A percentile compares a stretch with the other conserved stretches of the same genome.
Conservation (phyloP, 2,329 filamentous ascomycete species). For the Conoideocrella luteorostrata region DNA sequence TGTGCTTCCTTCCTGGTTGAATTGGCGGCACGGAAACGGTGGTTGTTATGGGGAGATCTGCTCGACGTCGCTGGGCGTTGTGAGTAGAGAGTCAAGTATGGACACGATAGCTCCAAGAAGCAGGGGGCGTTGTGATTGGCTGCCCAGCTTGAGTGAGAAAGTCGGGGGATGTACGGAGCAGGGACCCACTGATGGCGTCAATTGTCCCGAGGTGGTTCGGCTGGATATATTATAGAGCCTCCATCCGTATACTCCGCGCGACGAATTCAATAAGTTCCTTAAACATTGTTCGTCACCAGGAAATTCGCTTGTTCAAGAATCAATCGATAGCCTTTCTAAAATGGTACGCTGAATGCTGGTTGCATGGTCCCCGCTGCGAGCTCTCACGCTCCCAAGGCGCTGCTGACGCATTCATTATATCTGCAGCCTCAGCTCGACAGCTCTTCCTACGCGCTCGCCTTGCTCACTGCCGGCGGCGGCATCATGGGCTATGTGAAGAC, state of each 20-base stretch:
- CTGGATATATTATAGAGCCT: too few species aligned
- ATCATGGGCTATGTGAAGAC: conserved; percentile 81
- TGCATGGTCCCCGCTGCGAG: too few species aligned
- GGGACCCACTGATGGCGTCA: conserved; percentile 9
- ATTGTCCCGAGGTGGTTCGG: too few species aligned
- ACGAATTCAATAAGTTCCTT: not conserved
- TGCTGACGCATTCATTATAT: not conserved
- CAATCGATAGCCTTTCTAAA: too few species aligned
- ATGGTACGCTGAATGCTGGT: too few species aligned
- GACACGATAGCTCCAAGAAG: conserved; percentile 32
- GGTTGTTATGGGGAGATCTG: conserved; percentile 8
- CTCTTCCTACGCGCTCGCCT: conserved; percentile 72
- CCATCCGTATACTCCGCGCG: too few species aligned
- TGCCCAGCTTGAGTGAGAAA: conserved; percentile 2
- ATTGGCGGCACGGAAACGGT: conserved; percentile 2
- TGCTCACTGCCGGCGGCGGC: conserved; percentile 80
- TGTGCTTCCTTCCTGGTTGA: not conserved
- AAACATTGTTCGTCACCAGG: too few species aligned
- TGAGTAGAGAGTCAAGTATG: conserved; percentile 8
- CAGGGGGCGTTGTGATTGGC: conserved; percentile 24
- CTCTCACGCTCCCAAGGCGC: too few species aligned
- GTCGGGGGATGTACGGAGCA: not conserved
- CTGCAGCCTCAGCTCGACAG: conserved; percentile 27
- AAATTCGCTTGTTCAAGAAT: too few species aligned
- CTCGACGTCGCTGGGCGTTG: not conserved